A percentile compares a stretch with the other conserved stretches of the same genome.
Conservation (phyloP, 108 stramenopile species). For the Asterionellopsis glacialis region DNA sequence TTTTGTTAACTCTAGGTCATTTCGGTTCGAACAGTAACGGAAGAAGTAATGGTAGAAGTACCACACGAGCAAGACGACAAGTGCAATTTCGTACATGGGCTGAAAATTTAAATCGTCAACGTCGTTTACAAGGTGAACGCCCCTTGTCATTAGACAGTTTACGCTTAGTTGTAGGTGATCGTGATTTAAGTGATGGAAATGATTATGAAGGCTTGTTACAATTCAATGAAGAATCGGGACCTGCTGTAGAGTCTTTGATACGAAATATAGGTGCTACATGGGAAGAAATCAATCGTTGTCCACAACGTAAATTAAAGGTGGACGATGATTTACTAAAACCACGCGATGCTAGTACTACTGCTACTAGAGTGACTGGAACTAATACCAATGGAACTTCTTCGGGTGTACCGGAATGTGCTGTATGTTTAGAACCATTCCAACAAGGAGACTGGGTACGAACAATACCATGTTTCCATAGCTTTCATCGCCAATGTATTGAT, state of each 20-base stretch:
- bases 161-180: constrained; percentile 27
- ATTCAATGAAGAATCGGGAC: constrained; percentile 46
- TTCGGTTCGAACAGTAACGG: too few relatives aligned
- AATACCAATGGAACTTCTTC: too few relatives aligned
- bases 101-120: constrained; percentile 36
- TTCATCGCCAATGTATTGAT: constrained; percentile 48
- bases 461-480: constrained; percentile 50
- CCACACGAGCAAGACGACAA: neutral
- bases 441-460: constrained; percentile 35
- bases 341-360: neutral
- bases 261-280: constrained; percentile 33
- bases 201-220: constrained; percentile 36
- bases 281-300: constrained; percentile 47
- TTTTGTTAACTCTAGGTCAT: too few relatives aligned
- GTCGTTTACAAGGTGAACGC: constrained; percentile 35
- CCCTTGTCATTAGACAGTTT: constrained; percentile 28
- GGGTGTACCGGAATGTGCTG: constrained; percentile 23
- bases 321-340: constrained; percentile 27
- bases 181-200: constrained; percentile 36
- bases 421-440: constrained; percentile 41
- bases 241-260: constrained; percentile 33
- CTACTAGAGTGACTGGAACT: neutral
- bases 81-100: constrained; percentile 11
- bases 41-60: too few relatives aligned
- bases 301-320: constrained; percentile 18